Evolutionary conservation across 208 protist genomes (phyloP), one percentile per base, ranked within the genome.

Genomic region (Leishmania turanica): DNA sequence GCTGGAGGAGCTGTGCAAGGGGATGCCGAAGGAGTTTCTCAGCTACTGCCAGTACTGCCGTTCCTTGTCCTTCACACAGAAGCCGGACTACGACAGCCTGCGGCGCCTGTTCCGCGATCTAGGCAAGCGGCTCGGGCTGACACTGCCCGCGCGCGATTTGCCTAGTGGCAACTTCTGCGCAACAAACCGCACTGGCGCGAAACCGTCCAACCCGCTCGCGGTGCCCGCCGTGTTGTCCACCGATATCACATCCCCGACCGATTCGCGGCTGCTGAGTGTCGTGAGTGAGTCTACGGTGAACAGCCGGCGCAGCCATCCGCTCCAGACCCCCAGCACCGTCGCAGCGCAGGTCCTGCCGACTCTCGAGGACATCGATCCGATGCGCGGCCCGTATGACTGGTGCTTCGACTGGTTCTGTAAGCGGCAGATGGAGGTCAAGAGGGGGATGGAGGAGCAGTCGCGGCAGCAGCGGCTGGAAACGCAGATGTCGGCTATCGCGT

Each of bases 391-490:
- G 49, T 96, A 96, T 80, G 92, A 97, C 80, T 97, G 91, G 91
- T 80, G 90, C 72, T 97, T 94, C 84, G 94, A 97, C 64, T 97
- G 94, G 94, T 91, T 96, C 84, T 64, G 84, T 56, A 97, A 97
- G 86, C 90, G 94, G 1, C 54, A 78, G 81, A 54, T 68, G 65
- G 94, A 97, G 87, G 80, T 94, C 64, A 60, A 62, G 31, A 79
- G 70, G 19, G 86, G 82, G 1, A 11, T 64, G 8, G 80, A 85
- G 72, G 62, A 81, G 34, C 42, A 70, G 72, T n/a, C 51, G 7
- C 80, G 83, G 42, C 64, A 56, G 40, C 74, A 84, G 51, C 71
- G 75, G 31, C 0, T 27, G 27, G 24, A 42, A 51, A 3, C 31
- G 1, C 75, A 69, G 66, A 24, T 2, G 42, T 34, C 42, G 34